Percentiles rank a stretch among this genome's conserved stretches.
These are phyloP conservation scores for Halophytophthora batemanensis DNA, from an alignment of 352 stramenopile genomes.

Conservation along the genomic window DNA sequence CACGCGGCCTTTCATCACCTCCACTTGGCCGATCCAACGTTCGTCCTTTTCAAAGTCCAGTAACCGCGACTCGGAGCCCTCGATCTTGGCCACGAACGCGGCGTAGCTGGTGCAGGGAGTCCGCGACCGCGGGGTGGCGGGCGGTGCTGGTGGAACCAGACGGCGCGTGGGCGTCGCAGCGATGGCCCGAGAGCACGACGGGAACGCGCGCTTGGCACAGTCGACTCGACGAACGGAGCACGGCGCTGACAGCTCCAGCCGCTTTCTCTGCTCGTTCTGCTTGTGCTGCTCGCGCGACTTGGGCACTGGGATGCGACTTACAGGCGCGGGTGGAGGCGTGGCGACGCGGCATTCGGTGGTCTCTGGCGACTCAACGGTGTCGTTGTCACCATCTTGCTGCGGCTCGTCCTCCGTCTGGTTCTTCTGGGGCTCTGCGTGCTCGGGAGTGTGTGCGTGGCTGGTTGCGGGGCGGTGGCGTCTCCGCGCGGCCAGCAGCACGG, in stretches of 20 bases:
- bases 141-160: conserved; percentile 9
- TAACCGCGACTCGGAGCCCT: conserved; percentile 27
- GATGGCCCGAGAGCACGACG: no score
- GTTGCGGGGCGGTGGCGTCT: no score
- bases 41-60: conserved; percentile 34
- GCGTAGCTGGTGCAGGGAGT: conserved; percentile 24
- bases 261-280: no score
- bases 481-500: no score
- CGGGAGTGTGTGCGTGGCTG: no score
- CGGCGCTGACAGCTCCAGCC: conserved; percentile 5
- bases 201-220: conserved; percentile 2
- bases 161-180: no score
- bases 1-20: conserved; percentile 28
- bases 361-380: no score
- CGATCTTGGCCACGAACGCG: conserved; percentile 27
- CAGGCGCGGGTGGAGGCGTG: no score
- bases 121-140: conserved; percentile 17
- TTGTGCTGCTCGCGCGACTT: conserved; percentile 21
- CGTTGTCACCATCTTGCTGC: no score
- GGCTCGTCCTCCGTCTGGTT: no score
- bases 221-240: conserved; percentile 14
- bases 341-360: no score
- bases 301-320: conserved; percentile 28
- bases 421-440: no score
- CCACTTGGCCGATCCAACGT: conserved; percentile 28